phyloP scores from a whole-genome alignment of 139 green algal genomes.

The Asterochloris erici region DNA sequence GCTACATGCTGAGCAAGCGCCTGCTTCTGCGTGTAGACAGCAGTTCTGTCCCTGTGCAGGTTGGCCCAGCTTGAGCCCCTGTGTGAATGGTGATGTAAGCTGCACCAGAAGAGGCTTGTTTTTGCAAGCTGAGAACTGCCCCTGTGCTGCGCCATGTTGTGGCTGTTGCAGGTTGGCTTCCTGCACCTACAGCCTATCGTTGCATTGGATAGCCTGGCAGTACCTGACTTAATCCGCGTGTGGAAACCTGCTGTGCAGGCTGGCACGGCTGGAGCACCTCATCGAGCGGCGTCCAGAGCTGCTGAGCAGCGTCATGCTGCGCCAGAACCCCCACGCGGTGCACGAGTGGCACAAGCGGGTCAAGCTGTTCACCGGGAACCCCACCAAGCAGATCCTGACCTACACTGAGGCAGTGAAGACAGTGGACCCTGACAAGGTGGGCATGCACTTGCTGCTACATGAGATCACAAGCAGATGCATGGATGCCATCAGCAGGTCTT shows the following conservation, averaged over 20 bases:
- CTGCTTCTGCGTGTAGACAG: too few species aligned
- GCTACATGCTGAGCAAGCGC: too few species aligned
- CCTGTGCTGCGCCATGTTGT: too few species aligned
- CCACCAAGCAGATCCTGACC: conserved; percentile 83
- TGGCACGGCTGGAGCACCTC: conserved; percentile 88
- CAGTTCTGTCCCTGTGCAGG: too few species aligned
- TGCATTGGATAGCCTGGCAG: background rate
- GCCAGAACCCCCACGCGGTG: conserved; percentile 98
- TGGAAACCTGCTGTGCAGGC: conserved; percentile 20
- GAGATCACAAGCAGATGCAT: too few species aligned
- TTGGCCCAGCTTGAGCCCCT: too few species aligned
- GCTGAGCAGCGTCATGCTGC: conserved; percentile 87
- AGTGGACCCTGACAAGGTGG: conserved; percentile 74
- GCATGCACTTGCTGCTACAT: too few species aligned
- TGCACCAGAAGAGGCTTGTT: too few species aligned
- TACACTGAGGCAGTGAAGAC: conserved; percentile 94
- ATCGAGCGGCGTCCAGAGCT: conserved; percentile 86
- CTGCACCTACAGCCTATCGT: background rate
- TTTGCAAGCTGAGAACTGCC: too few species aligned
- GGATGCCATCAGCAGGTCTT: too few species aligned
- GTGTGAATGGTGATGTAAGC: too few species aligned
- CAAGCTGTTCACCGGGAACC: conserved; percentile 87
- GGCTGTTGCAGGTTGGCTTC: background rate
- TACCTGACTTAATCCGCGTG: background rate
- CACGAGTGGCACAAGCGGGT: conserved; percentile 93